Conservation (phyloP, 2,329 filamentous ascomycete genomes). For the Didymella pomorum region DNA sequence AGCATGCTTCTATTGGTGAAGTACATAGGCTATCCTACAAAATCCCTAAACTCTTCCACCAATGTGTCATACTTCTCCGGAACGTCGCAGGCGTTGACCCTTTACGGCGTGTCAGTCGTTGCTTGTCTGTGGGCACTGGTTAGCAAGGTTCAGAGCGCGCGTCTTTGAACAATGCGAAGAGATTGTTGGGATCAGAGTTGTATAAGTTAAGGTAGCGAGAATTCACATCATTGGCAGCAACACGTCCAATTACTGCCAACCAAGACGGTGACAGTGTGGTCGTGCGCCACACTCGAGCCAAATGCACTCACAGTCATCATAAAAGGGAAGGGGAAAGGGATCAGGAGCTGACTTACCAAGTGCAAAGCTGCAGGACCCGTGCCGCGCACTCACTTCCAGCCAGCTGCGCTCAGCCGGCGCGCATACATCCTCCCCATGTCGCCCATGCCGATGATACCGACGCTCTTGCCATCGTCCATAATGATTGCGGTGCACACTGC, state of each 20-base stretch:
- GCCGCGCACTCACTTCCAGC: conserved; percentile 83
- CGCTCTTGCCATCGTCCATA: conserved; percentile 71
- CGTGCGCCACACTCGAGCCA: conserved; percentile 95
- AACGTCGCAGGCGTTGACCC: conserved; percentile 92
- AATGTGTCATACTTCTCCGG: conserved; percentile 87
- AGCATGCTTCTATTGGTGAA: conserved; percentile 52
- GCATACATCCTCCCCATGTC: conserved; percentile 99
- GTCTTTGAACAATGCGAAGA: conserved; percentile 31
- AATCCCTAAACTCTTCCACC: conserved; percentile 80
- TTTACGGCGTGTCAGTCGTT: conserved; percentile 55
- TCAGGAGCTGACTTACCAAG: conserved; percentile 38
- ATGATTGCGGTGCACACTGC: conserved; percentile 41
- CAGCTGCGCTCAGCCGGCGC: conserved; percentile 83
- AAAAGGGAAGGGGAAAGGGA: conserved; percentile 34
- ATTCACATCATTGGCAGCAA: conserved; percentile 96
- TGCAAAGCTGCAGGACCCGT: conserved; percentile 23
- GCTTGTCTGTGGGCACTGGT: conserved; percentile 44
- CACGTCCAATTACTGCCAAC: conserved; percentile 63
- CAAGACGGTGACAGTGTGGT: conserved; percentile 77
- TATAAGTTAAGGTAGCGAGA: conserved; percentile 95
- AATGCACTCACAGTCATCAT: conserved; percentile 99
- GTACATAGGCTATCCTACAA: conserved; percentile 71
- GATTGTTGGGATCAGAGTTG: conserved; percentile 74
- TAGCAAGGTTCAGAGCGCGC: conserved; percentile 36
- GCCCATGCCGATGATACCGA: conserved; percentile 98